Evolutionary conservation across 441 rosid species (phyloP).

Genomic region (Dalechampia spathulata): DNA sequence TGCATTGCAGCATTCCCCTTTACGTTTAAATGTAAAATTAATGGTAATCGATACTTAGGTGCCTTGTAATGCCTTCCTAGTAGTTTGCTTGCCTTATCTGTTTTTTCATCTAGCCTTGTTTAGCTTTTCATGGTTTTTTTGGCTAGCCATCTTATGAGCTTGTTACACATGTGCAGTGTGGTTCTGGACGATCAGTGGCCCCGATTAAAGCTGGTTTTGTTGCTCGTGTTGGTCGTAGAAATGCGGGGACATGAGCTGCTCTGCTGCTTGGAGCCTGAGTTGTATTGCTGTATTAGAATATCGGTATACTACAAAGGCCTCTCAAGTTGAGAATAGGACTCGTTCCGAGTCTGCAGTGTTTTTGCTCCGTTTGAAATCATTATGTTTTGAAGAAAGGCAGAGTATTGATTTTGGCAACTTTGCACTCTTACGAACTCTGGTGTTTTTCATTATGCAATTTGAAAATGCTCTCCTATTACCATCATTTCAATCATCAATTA

Average conservation of each 20-base stretch:
- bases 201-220: constrained; percentile 79
- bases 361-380: too few relatives aligned
- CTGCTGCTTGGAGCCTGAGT: not conserved
- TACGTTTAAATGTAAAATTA: too few relatives aligned
- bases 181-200: constrained; percentile 88
- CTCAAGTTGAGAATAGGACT: not conserved
- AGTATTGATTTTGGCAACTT: too few relatives aligned
- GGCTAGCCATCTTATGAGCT: not conserved
- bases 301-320: not conserved
- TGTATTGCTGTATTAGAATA: not conserved
- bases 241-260: constrained; percentile 40
- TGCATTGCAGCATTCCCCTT: too few relatives aligned
- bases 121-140: not conserved
- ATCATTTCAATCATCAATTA: too few relatives aligned
- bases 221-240: constrained; percentile 83
- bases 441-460: too few relatives aligned
- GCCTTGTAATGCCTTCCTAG: not conserved
- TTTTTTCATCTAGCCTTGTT: not conserved
- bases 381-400: too few relatives aligned
- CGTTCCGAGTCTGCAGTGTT: too few relatives aligned
- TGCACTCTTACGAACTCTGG: too few relatives aligned
- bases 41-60: too few relatives aligned
- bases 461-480: too few relatives aligned
- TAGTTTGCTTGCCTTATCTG: not conserved
- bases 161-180: constrained; percentile 48